Percentiles rank a stretch among this genome's conserved stretches.
phyloP scores from a whole-genome alignment of 225 moss, liverwort and hornwort species.

The Polytrichum commune region DNA sequence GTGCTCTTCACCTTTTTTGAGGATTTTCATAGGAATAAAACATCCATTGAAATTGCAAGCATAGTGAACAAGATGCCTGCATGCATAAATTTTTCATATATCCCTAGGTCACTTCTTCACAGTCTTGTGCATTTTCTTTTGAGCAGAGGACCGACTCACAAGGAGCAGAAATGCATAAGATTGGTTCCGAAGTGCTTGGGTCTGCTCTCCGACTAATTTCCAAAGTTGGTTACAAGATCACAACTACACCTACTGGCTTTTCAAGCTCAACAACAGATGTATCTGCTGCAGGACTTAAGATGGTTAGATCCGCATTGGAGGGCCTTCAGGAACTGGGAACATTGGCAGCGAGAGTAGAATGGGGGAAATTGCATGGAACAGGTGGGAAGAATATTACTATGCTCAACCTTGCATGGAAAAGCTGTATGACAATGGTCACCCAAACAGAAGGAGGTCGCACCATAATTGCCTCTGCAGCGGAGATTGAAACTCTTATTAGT shows the following conservation, averaged over 20 bases:
- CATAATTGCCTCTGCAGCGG: conserved; percentile 49
- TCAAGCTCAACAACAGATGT: conserved; percentile 13
- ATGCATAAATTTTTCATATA: background rate
- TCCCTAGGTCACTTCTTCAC: background rate
- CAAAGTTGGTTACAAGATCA: conserved; percentile 36
- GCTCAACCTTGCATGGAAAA: conserved; percentile 73
- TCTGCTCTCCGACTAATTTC: conserved; percentile 41
- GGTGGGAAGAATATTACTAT: conserved; percentile 51
- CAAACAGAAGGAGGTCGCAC: conserved; percentile 60
- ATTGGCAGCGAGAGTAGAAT: conserved; percentile 51
- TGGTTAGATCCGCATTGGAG: conserved; percentile 52
- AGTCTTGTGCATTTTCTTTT: conserved; percentile 1
- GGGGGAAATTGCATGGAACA: conserved; percentile 41
- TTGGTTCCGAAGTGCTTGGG: conserved; percentile 41
- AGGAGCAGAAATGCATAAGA: conserved; percentile 45
- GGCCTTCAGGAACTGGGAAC: conserved; percentile 63
- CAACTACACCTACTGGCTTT: conserved; percentile 18
- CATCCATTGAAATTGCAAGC: background rate
- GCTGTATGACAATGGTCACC: conserved; percentile 63
- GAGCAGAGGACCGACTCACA: conserved; percentile 40
- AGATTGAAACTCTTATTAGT: conserved; percentile 42
- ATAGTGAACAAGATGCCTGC: background rate
- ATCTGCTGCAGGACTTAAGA: conserved; percentile 39
- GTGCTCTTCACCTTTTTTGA: too few relatives aligned
- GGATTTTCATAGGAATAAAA: background rate